phyloP scores from a whole-genome alignment of 202 grass and related monocot genomes.

The Eragrostis tef region DNA sequence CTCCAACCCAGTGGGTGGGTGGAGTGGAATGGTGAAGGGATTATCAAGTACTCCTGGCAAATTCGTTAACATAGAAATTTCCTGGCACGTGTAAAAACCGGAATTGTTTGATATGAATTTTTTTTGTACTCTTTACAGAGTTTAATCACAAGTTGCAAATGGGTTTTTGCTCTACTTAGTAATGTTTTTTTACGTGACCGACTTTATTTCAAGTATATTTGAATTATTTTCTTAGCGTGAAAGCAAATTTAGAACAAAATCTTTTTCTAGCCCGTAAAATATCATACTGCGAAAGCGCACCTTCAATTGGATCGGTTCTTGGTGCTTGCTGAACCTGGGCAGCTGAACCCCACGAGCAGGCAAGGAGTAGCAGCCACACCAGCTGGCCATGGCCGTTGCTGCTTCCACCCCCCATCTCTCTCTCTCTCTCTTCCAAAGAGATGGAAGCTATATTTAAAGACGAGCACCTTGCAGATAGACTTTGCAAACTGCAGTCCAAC shows the following conservation, averaged over 20 bases:
- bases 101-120: neutral
- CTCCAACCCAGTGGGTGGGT: too few species aligned
- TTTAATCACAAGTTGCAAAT: too few species aligned
- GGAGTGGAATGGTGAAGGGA: too few species aligned
- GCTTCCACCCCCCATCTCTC: neutral
- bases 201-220: neutral
- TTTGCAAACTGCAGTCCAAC: too few species aligned
- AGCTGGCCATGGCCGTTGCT: neutral
- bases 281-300: neutral
- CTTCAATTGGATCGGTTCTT: constrained; percentile 44
- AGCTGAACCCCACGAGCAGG: neutral
- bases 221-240: neutral
- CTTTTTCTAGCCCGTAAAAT: too few species aligned
- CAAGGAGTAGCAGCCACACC: neutral
- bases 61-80: too few species aligned
- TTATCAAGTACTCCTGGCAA: too few species aligned
- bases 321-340: neutral
- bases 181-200: neutral
- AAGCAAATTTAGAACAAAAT: neutral
- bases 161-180: neutral
- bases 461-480: too few species aligned
- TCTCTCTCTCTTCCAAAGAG: neutral
- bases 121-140: neutral
- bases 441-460: too few species aligned
- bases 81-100: too few species aligned